Evolutionary conservation across 345 rosid species (phyloP).

Genomic region (Corchorus capsularis): DNA sequence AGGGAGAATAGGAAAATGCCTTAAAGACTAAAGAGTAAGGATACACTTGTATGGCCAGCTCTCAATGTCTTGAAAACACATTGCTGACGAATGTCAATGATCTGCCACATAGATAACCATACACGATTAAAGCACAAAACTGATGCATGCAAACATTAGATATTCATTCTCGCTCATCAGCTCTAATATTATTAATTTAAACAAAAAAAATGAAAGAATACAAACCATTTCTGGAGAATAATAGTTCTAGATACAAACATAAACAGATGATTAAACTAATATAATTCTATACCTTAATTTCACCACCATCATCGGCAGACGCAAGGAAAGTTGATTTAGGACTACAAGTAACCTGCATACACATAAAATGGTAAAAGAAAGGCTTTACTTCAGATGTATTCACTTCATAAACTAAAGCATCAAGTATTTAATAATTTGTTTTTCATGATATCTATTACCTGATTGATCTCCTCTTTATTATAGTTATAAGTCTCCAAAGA

Average conservation of each 20-base stretch:
- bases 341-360: constrained; percentile 64
- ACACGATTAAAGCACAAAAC: neutral
- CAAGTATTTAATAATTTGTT: constrained; percentile 3
- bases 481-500: constrained; percentile 62
- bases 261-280: neutral
- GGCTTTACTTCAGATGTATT: neutral
- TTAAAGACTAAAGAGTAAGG: constrained; percentile 44
- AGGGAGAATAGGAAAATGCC: neutral
- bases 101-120: constrained; percentile 48
- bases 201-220: neutral
- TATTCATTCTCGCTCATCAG: neutral
- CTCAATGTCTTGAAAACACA: constrained; percentile 80
- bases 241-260: neutral
- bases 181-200: neutral
- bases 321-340: constrained; percentile 78
- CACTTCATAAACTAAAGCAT: neutral
- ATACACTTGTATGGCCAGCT: constrained; percentile 89
- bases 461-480: constrained; percentile 91
- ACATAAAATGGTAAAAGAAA: neutral
- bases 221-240: neutral
- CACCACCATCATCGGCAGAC: constrained; percentile 83
- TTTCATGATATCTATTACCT: constrained; percentile 42
- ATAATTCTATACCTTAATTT: constrained; percentile 61
- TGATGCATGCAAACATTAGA: neutral
- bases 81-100: constrained; percentile 68